These are phyloP conservation scores for Candida nitratophila DNA, from an alignment of 805 yeast genomes.

Conservation along the genomic window DNA sequence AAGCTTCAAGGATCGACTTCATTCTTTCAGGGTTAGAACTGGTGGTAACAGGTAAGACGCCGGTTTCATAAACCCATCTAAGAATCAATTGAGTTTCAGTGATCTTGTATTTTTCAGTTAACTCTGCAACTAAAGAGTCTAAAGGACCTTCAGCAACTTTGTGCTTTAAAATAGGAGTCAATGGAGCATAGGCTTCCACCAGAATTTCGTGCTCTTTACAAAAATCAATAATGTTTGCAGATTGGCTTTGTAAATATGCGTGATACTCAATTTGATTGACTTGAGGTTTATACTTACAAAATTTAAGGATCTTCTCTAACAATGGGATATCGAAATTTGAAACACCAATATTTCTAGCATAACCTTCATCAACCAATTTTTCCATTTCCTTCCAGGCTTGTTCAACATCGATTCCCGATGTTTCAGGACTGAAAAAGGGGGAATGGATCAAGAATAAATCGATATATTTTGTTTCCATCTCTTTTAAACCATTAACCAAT, in stretches of 20 bases:
- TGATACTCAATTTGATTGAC: conserved; percentile 69
- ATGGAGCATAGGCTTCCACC: conserved; percentile 61
- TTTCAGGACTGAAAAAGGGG: conserved; percentile 39
- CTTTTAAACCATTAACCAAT: conserved; percentile 38
- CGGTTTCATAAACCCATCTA: conserved; percentile 62
- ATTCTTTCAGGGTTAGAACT: conserved; percentile 54
- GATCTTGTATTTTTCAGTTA: conserved; percentile 51
- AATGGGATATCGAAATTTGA: conserved; percentile 51
- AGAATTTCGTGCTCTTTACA: conserved; percentile 42
- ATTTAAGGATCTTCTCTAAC: conserved; percentile 34
- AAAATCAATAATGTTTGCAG: conserved; percentile 47
- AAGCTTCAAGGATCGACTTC: conserved; percentile 45
- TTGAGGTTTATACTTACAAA: conserved; percentile 43
- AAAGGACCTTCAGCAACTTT: conserved; percentile 37
- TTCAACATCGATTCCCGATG: conserved; percentile 38
- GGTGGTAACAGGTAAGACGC: conserved; percentile 70
- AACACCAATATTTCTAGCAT: conserved; percentile 45
- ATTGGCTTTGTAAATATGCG: conserved; percentile 58
- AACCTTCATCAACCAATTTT: conserved; percentile 35
- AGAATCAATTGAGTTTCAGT: conserved; percentile 60
- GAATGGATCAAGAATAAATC: conserved; percentile 60
- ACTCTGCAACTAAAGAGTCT: conserved; percentile 26
- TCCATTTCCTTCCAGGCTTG: conserved; percentile 45
- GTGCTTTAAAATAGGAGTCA: conserved; percentile 47
- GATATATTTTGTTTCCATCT: conserved; percentile 43